Conservation (phyloP, 2,329 filamentous ascomycete genomes). For the Aspergillus brunneoviolaceus region DNA sequence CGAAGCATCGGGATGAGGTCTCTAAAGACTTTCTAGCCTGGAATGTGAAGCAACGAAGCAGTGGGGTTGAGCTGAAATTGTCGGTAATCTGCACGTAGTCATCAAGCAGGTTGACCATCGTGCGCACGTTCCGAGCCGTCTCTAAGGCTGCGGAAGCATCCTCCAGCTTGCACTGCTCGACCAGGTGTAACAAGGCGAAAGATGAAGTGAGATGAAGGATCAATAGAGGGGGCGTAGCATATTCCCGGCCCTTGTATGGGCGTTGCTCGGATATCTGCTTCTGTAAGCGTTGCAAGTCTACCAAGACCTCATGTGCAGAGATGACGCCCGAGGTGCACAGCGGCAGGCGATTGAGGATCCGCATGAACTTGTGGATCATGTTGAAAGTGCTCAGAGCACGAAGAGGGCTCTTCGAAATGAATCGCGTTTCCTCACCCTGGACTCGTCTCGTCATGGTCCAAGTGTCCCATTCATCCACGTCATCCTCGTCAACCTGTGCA, state of each 20-base stretch:
- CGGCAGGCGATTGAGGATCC: neutral
- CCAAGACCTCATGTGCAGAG: neutral
- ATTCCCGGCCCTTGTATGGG: slow-evolving; percentile 1
- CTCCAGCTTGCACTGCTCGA: neutral
- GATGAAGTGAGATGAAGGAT: slow-evolving; percentile 16
- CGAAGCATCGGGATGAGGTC: neutral
- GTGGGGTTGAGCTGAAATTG: slow-evolving; percentile 8
- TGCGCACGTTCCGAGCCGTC: neutral
- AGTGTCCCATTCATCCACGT: slow-evolving; percentile 21
- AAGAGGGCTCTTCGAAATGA: neutral
- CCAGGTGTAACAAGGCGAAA: slow-evolving; percentile 14
- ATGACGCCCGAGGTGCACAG: neutral
- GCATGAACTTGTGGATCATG: neutral
- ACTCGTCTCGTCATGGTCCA: slow-evolving; percentile 9
- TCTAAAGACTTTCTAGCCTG: slow-evolving; percentile 12
- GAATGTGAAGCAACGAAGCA: slow-evolving; percentile 16
- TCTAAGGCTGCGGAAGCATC: neutral
- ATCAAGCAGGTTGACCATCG: slow-evolving; percentile 10
- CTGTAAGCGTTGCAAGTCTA: neutral
- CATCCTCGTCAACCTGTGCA: slow-evolving; percentile 15
- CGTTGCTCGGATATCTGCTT: neutral
- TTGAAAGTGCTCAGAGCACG: neutral
- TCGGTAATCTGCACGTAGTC: slow-evolving; percentile 15
- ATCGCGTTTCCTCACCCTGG: neutral
- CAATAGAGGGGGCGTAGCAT: slow-evolving; percentile 15